Base-by-base conservation (phyloP, 2,329 filamentous ascomycete species). In the Lithohypha guttulata region DNA sequence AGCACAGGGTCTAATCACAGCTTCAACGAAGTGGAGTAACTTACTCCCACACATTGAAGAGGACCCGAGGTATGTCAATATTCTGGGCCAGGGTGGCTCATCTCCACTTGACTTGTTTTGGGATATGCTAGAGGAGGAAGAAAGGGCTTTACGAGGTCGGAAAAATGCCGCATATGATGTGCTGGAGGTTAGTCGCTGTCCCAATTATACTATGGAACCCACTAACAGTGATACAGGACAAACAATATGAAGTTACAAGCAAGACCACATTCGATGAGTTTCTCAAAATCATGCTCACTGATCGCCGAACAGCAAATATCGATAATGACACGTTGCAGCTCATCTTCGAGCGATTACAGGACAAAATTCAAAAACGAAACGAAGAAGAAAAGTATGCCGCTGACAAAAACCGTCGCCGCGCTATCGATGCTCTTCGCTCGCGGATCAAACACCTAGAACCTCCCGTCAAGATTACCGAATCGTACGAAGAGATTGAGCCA, bases 61-160 rank as follows among this genome's bases (percentile, higher is more conserved):
- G 40, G 91, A 98, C 54, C 73, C 80, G 33, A 83, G 87, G 49
- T 96, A 94, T 61, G 71, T 69, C 51, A 78, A 77, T 47, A 85
- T 94, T 69, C 73, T 87, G 43, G 87, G 86, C 36, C 84, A 93
- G 56, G 63, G 74, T 42, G 87, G 89, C 41, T 94, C 87, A 3
- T 82, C 77, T 3, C 84, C 91, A 10, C 71, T 94, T 48, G 86
- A 96, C 54, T 69, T 98, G 5, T 96, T 98, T 65, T 95, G 89
- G 85, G 91, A 98, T 58, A 69, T 87, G 33, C 72, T 96, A 18
- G 91, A 96, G 58, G 86, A 94, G 58, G 86, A 96, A 59, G 89
- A 98, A 55, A 77, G 83, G 42, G 78, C 80, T n/a, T 68, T 95
- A 33, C 80, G 87, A 45, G 79, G 76, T 34, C 79, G 81, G 34